Conservation (phyloP, 768 basidiomycete species). For the Boletus rubescentipes region DNA sequence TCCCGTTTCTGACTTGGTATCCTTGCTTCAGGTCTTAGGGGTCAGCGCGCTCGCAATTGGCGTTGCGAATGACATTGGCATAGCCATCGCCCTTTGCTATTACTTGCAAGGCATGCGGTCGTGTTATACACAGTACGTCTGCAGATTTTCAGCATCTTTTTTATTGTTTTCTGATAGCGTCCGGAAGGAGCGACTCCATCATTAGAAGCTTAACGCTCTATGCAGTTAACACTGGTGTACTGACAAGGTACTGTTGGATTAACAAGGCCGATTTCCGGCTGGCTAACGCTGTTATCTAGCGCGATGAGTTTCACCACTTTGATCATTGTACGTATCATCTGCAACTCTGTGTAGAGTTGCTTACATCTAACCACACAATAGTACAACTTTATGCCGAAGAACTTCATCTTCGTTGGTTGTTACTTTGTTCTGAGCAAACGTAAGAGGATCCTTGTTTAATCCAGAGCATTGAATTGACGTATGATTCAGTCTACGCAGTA, state of each 20-base stretch:
- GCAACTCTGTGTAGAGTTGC: neutral
- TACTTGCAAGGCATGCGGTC: constrained; percentile 56
- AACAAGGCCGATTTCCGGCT: neutral
- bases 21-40: constrained; percentile 42
- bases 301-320: constrained; percentile 46
- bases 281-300: constrained; percentile 13
- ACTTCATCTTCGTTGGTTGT: constrained; percentile 57
- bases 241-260: constrained; percentile 50
- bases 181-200: constrained; percentile 51
- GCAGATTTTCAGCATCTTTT: neutral
- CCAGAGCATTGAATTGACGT: neutral
- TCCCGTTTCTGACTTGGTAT: neutral
- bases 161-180: neutral
- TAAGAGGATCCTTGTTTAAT: constrained; percentile 32
- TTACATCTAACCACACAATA: constrained; percentile 22
- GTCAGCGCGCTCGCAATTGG: constrained; percentile 49
- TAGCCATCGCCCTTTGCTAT: constrained; percentile 50
- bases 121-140: constrained; percentile 43
- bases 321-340: constrained; percentile 45
- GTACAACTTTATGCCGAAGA: constrained; percentile 55
- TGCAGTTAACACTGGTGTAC: constrained; percentile 58
- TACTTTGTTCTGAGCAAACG: constrained; percentile 70
- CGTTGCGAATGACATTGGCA: constrained; percentile 49
- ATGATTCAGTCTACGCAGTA: constrained; percentile 52
- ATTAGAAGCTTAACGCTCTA: constrained; percentile 57